Base-by-base conservation (phyloP, 129 eudicot genomes). In the Ambrosia trifida region DNA sequence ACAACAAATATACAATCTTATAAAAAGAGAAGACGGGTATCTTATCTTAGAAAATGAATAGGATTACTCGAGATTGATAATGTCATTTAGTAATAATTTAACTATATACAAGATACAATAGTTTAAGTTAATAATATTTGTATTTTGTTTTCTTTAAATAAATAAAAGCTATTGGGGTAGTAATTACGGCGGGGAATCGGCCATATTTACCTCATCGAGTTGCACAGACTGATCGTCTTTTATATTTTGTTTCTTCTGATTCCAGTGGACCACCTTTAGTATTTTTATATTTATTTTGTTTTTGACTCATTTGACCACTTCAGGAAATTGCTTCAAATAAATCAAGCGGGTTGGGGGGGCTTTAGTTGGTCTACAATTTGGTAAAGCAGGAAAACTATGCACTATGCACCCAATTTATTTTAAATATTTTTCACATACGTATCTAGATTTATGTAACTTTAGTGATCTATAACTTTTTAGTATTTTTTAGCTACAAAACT, bases 171-270 rank as follows among this genome's bases (percentile, higher is more conserved):
- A 75, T 81, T 76, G 87, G 75, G 69, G 64, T 79, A 61, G 83
- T 79, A 70, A 78, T 76, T 83, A 83, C 93, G 84, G 93, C 97
- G 90, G 79, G 76, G 92, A 88, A 80, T 88, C 96, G 89, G 90
- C 79, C 97, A 69, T 78, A 81, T 88, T 86, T 91, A 80, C 56
- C 97, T 91, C 96, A 74, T 86, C 85, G 88, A 83, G 88, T 76
- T 75, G 83, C 83, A 72, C 78, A 81, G 78, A 65, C 79, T 65
- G 73, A 47, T 52, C 74, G 31, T 33, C 70, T 51, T 36, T 50
- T 49, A 13, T 40, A 16, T 53, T 72, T 65, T 60, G 73, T 65
- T 71, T 78, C 74, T 58, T 79, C 73, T 58, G 64, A 73, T 73
- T 72, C 63, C 56, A 3, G 66, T 79, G 84, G 85, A 78, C 86